Base-by-base conservation (phyloP, 352 stramenopile species). In the Phytopythium helicoides region DNA sequence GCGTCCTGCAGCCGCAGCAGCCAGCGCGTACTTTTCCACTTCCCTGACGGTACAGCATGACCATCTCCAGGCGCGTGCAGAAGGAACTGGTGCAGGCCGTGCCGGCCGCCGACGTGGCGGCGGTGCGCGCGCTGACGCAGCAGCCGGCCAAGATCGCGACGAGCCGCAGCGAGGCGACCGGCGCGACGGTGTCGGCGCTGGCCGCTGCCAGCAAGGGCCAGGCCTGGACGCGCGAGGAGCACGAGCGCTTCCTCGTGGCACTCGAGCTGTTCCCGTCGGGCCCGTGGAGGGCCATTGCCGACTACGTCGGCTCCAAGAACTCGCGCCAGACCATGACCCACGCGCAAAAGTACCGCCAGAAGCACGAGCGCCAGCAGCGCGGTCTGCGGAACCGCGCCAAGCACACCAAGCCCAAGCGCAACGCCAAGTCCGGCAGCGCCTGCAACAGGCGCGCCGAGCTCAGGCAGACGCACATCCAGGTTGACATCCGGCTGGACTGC, bases 281-380 rank as follows among this genome's bases (percentile, higher is more conserved):
- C 1, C 75, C 75, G 39, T 86, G 75, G 75, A 86, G 84, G 46
- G 64, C 69, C 40, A 83, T 86, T 39, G 75, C 75, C 11, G 68
- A 74, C 41, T 81, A 76, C 52, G 72, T 86, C 18, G 66, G 72
- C 36, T 81, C 75, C 16, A 81, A 82, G 57, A 80, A 86, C 62
- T 76, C 74, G 33, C 88, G 92, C n/a, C 94, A 98, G 65, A 97
- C 97, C 37, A 82, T 82, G 39, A 96, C 81, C n/a, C 94, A 98
- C 56, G 92, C 92, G 3, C 92, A 98, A 70, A 98, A 98, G 61
- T 97, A 97, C 63, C 75, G 78, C 45, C 71, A 88, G 60, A 89
- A 89, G 63, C 60, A 77, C 49, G 74, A 82, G 52, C 66, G 74
- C 5, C 69, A 69, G n/a, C 56, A 72, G 60, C 74, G 74, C 9